Base-by-base conservation (phyloP, 2,329 filamentous ascomycete genomes). In the Xylariaceae sp. region DNA sequence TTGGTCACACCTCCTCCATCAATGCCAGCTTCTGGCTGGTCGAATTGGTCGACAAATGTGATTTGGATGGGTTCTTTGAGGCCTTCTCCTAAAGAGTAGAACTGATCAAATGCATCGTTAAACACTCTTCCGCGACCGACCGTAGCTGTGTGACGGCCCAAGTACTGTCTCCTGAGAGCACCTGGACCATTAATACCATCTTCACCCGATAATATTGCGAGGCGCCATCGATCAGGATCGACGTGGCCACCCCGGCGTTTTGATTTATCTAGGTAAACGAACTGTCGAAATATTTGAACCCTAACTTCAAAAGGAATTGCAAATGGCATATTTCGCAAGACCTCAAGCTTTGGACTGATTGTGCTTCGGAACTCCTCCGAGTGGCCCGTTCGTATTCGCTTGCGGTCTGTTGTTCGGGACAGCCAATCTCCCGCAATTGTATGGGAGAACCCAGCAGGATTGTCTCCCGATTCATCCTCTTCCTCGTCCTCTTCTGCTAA, bases 1-100 rank as follows among this genome's bases (percentile, higher is more conserved):
- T 99, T 99, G 2, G 93, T 97, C 7, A 99, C 94, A 58, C 94
- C 94, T 7, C 94, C 94, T 0, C 94, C 94, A 67, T 99, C 94
- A 50, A 99, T 97, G 8, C 94, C 94, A 10, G 93, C 93, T 73
- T 99, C 94, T 6, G 84, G 80, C 1, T 87, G 84, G 56, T 89
- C 89, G 62, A 96, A 99, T 55, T 92, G 83, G 68, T 99, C 94
- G 36, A 97, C 86, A 70, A 99, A 99, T 0, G 91, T 94, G 65
- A 99, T 97, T 67, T 96, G 91, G 29, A 99, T 96, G 0, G 92
- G 91, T 67, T 97, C 93, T 68, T 97, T 97, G 50, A 99, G 74
- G 0, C 86, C 87, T 11, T 93, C 89, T 0, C 88, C 89, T 4
- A 97, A 79, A 1, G 82, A 72, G 64, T 91, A 97, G 66, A 97